Percentiles rank a stretch among this genome's conserved stretches.
phyloP scores from a whole-genome alignment of 2,329 filamentous ascomycete species.

The Teratosphaeria pseudoeucalypti region DNA sequence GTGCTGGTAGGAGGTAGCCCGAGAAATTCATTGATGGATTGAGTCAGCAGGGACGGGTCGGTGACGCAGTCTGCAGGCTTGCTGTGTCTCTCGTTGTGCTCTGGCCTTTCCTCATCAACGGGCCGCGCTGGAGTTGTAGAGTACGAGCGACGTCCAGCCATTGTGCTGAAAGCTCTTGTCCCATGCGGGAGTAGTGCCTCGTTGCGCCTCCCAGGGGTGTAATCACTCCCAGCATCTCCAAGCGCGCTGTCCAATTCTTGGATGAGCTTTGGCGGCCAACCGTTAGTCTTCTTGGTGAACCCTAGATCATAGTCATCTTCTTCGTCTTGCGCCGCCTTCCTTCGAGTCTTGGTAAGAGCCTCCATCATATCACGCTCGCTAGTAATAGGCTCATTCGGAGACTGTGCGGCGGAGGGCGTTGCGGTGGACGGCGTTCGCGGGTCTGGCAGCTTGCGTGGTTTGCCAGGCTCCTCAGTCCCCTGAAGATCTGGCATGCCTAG shows the following conservation, averaged over 20 bases:
- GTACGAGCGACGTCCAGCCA: background rate
- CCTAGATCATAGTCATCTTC: slow-evolving; percentile 9
- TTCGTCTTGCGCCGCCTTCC: slow-evolving; percentile 2
- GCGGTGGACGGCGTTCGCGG: too few species aligned
- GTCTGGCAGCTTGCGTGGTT: background rate
- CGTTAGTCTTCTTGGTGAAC: background rate
- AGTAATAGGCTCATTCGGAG: background rate
- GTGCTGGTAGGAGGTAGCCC: background rate
- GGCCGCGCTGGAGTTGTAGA: background rate
- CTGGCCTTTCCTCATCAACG: background rate
- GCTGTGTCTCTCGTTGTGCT: background rate
- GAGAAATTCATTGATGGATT: slow-evolving; percentile 2
- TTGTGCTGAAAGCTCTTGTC: background rate
- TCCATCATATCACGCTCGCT: background rate
- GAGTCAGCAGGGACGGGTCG: background rate
- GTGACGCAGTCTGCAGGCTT: background rate
- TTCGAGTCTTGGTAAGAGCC: background rate
- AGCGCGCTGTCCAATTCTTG: background rate
- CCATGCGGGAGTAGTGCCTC: background rate
- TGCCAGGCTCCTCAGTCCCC: background rate
- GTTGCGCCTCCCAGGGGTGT: background rate
- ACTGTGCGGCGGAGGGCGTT: background rate
- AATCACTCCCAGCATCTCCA: background rate
- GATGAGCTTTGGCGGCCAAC: background rate
- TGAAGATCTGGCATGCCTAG: background rate